Evolutionary conservation across 2,329 filamentous ascomycete species (phyloP).

Genomic region (Trichophyton verrucosum): DNA sequence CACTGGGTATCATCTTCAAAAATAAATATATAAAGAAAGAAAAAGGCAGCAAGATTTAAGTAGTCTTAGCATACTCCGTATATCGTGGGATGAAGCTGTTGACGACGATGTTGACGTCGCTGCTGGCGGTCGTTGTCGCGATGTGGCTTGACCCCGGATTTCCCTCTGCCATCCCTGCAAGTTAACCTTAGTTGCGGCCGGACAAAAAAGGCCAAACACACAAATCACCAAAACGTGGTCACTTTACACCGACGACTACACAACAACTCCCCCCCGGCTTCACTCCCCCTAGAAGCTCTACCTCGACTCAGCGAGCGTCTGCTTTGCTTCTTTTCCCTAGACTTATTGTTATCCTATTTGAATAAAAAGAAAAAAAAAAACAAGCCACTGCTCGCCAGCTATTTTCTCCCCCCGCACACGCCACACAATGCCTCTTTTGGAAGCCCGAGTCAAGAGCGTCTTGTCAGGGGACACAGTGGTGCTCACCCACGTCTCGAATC

Average conservation of each 20-base stretch:
- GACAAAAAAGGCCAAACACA: neutral
- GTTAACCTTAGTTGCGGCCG: neutral
- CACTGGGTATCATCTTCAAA: too few relatives aligned
- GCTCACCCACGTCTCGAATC: slow-evolving; percentile 68
- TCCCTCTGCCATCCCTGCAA: neutral
- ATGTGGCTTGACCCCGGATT: neutral
- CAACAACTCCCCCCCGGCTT: neutral
- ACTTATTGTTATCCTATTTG: neutral
- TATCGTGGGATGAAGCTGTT: neutral
- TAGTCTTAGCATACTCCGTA: neutral
- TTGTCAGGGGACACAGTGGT: slow-evolving; percentile 87
- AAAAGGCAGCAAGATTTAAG: too few relatives aligned
- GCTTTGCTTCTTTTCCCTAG: neutral
- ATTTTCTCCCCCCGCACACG: neutral
- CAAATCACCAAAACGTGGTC: neutral
- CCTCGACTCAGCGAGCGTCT: neutral
- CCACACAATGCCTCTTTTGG: slow-evolving; percentile 28
- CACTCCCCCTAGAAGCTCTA: neutral
- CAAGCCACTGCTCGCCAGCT: neutral
- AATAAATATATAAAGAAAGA: too few relatives aligned
- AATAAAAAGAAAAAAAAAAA: neutral
- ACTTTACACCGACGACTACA: neutral
- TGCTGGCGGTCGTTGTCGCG: neutral
- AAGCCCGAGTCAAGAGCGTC: slow-evolving; percentile 79
- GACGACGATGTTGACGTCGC: neutral